phyloP scores from a whole-genome alignment of 139 green algal genomes.

The Dunaliella sp. region DNA sequence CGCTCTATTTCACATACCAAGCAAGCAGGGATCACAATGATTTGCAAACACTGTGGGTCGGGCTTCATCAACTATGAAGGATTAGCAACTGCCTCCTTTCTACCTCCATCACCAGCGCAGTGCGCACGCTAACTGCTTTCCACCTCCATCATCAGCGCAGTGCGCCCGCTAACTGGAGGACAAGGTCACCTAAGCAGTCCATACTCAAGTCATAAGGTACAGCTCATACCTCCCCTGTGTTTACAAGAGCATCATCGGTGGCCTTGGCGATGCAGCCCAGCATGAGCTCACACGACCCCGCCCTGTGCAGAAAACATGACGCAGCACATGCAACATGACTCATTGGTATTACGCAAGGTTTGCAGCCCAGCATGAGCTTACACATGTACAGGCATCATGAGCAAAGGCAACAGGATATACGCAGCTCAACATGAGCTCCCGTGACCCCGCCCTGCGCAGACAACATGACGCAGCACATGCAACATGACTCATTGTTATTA shows the following conservation, averaged over 20 bases:
- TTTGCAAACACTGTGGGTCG: not conserved
- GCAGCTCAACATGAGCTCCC: not conserved
- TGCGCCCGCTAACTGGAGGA: no score
- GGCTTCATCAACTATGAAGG: not conserved
- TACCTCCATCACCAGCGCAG: no score
- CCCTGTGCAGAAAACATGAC: not conserved
- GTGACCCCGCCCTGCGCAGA: no score
- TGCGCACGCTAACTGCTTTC: no score
- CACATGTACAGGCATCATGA: not conserved
- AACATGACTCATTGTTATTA: not conserved
- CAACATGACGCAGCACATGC: not conserved
- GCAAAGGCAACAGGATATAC: not conserved
- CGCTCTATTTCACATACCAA: no score
- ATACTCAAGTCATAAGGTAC: not conserved
- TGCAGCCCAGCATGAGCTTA: not conserved
- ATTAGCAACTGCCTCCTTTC: no score
- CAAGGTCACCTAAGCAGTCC: not conserved
- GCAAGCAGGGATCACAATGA: not conserved
- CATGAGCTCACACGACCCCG: constrained; percentile 82
- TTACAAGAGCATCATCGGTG: constrained; percentile 55
- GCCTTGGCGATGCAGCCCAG: constrained; percentile 80
- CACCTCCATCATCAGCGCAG: no score
- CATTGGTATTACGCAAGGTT: not conserved
- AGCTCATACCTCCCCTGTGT: constrained; percentile 52
- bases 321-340: no score